Evolutionary conservation across 129 eudicot genomes (phyloP), one percentile per base, ranked within the genome.

Genomic region (Oenanthe sinensis): DNA sequence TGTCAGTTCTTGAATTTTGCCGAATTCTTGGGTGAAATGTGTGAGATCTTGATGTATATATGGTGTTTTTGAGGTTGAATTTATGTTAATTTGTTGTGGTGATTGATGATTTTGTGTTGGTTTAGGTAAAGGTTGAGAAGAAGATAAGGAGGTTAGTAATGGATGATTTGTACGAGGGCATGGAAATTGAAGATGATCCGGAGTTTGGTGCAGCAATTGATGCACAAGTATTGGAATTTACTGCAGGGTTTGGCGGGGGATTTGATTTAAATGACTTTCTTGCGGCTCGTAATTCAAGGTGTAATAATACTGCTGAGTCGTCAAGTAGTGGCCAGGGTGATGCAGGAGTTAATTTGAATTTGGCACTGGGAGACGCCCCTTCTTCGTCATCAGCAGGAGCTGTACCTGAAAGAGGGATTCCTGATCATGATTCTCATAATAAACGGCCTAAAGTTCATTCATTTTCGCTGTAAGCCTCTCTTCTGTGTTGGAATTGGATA

Each of bases 361-460:
- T 87, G 85, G 85, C 85, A 45, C 80, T 86, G 83, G 88, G 97
- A 82, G 90, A 69, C 36, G 96, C 83, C 74, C 52, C 93, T 70
- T 85, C 89, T 37, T 89, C 94, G 45, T 75, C 87, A 20, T 81
- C 87, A 48, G 63, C 74, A 72, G 55, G 44, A 3, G 86, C 65
- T 44, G 11, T 67, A 60, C 68, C 33, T 42, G 89, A 49, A 62
- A 83, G 89, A 78, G 90, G 86, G 55, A 84, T 63, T 45, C 77
- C 72, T 68, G 92, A 85, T 78, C 87, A 89, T 14, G 91, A 89
- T 79, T 54, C 80, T 8, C 87, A 85, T 68, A 88, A 80, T 80
- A 92, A 92, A 87, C 93, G 97, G 72, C 97, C 89, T 45, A 90
- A 92, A 90, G 86, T 90, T 81, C 85, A 85, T 55, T 85, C 96